Conservation (phyloP, 305 asterid species). For the Euphrasia arctica region DNA sequence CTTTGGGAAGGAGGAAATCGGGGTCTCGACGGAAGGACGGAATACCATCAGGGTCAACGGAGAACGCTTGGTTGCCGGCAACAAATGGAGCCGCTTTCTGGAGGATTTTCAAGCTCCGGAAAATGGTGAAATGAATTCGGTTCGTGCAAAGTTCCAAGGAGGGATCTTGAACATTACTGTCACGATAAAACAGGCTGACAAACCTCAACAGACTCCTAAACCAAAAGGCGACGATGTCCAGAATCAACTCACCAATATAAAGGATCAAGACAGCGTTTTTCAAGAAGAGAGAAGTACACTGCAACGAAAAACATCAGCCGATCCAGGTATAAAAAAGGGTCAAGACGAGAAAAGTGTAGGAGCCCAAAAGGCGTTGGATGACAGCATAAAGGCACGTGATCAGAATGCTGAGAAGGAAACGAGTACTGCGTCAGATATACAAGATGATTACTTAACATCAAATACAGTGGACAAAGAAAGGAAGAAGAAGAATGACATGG, state of each 20-base stretch:
- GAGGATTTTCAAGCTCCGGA: constrained; percentile 70
- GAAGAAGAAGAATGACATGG: constrained; percentile 12
- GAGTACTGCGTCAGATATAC: constrained; percentile 19
- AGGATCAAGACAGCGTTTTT: no score
- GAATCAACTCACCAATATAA: constrained; percentile 21
- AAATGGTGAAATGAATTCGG: constrained; percentile 41
- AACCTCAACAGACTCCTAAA: constrained; percentile 24
- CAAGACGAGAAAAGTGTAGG: neutral
- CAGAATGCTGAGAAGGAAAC: neutral
- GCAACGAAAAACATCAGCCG: neutral
- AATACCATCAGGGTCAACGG: constrained; percentile 59
- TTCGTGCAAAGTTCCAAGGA: constrained; percentile 61
- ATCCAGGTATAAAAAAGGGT: neutral
- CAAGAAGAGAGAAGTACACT: constrained; percentile 15
- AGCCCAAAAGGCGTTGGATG: constrained; percentile 9
- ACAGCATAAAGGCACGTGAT: constrained; percentile 9
- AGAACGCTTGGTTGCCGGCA: constrained; percentile 58
- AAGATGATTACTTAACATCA: constrained; percentile 9
- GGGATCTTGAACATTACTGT: constrained; percentile 57
- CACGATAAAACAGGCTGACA: constrained; percentile 33
- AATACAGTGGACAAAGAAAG: constrained; percentile 18
- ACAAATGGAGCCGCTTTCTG: constrained; percentile 68
- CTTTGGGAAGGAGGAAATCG: constrained; percentile 57
- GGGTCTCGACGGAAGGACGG: constrained; percentile 61
- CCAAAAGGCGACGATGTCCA: constrained; percentile 14